These are phyloP conservation scores for Vigna unguiculata DNA, from an alignment of 306 rosid species.

Conservation along the genomic window DNA sequence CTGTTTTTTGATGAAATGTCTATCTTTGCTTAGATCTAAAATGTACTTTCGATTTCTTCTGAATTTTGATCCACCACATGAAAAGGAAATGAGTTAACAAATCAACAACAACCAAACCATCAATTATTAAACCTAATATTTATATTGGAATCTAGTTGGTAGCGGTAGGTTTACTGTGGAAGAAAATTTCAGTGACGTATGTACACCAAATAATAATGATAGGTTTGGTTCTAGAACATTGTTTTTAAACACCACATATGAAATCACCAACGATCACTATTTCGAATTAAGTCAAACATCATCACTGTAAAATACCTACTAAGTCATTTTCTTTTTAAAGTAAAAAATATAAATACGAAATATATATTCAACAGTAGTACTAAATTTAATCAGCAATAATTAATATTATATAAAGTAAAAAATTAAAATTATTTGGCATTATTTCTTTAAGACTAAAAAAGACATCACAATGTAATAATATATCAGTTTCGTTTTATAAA, in stretches of 20 bases:
- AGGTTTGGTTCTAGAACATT: neutral
- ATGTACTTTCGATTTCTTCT: neutral
- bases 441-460: too few relatives aligned
- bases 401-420: too few relatives aligned
- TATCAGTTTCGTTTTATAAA: too few relatives aligned
- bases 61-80: neutral
- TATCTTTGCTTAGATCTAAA: neutral
- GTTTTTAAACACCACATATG: neutral
- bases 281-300: neutral
- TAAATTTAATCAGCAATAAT: too few relatives aligned
- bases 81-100: conserved; percentile 4
- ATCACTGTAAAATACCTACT: neutral
- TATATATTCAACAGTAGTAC: too few relatives aligned
- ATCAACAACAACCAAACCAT: conserved; percentile 42
- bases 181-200: conserved; percentile 15
- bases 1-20: too few relatives aligned
- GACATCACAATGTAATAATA: too few relatives aligned
- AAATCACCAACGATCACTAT: neutral
- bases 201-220: neutral
- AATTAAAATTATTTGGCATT: too few relatives aligned
- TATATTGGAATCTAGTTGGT: conserved; percentile 51
- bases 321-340: too few relatives aligned
- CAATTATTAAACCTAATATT: conserved; percentile 1
- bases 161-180: conserved; percentile 34
- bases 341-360: too few relatives aligned